Evolutionary conservation across 805 yeast species (phyloP).

Genomic region (Candida xiaguanensis): DNA sequence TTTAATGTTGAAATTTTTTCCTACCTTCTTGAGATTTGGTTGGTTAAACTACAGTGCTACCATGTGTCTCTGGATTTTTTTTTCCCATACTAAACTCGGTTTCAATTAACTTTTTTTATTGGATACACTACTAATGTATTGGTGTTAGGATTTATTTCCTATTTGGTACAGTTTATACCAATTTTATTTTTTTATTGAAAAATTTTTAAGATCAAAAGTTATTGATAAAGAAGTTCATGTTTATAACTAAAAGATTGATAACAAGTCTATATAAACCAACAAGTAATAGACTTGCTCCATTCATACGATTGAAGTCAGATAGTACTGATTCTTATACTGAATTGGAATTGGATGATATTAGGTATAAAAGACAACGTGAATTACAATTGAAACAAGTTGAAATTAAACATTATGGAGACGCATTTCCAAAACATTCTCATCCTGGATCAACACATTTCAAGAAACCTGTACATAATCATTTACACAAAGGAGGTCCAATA

Average conservation of each 20-base stretch:
- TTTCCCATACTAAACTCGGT: neutral
- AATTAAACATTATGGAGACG: constrained; percentile 73
- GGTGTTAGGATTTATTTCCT: constrained; percentile 1
- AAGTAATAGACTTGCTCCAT: neutral
- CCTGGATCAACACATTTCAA: constrained; percentile 90
- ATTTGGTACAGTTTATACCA: neutral
- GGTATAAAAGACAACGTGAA: constrained; percentile 67
- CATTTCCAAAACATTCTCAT: constrained; percentile 43
- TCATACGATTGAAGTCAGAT: constrained; percentile 5
- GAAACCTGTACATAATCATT: constrained; percentile 80
- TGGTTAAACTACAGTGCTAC: neutral
- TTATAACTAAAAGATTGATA: constrained; percentile 1
- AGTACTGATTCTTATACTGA: constrained; percentile 41
- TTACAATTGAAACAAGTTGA: constrained; percentile 66
- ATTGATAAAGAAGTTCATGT: neutral
- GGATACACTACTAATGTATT: neutral
- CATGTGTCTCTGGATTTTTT: neutral
- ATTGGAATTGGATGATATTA: constrained; percentile 74
- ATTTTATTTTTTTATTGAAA: neutral
- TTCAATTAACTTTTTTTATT: neutral
- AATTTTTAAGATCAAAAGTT: constrained; percentile 1
- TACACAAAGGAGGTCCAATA: constrained; percentile 82
- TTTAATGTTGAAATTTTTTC: constrained; percentile 5
- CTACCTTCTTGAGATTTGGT: neutral
- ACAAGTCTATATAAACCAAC: constrained; percentile 2